Percentiles rank a stretch among this genome's conserved stretches.
phyloP scores from a whole-genome alignment of 768 basidiomycete species.

The Tremella mesenterica region DNA sequence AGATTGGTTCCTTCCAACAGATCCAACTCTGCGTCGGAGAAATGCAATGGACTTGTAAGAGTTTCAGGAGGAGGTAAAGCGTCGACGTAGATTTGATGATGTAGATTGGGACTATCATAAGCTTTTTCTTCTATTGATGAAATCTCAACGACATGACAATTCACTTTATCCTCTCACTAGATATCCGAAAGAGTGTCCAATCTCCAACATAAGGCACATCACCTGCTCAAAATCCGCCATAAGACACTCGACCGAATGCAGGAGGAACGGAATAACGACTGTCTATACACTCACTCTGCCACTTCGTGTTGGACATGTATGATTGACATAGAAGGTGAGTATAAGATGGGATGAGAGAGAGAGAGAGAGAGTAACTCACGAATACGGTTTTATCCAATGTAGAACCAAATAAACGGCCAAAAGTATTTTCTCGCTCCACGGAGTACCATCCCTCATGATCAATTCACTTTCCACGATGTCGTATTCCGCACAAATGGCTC shows the following conservation, averaged over 20 bases:
- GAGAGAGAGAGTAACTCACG: background rate
- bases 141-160: background rate
- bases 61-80: conserved; percentile 55
- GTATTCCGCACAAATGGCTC: conserved; percentile 13
- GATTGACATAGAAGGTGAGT: too few relatives aligned
- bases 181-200: too few relatives aligned
- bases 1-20: conserved; percentile 71
- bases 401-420: conserved; percentile 39
- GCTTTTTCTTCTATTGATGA: background rate
- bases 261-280: too few relatives aligned
- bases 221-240: background rate
- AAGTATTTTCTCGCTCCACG: conserved; percentile 35
- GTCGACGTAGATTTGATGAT: conserved; percentile 55
- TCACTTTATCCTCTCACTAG: background rate
- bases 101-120: conserved; percentile 12
- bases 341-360: background rate
- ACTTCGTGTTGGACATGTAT: too few relatives aligned
- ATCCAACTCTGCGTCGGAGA: conserved; percentile 56
- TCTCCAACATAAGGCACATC: background rate
- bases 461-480: conserved; percentile 6
- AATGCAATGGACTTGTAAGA: conserved; percentile 67
- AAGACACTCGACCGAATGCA: too few relatives aligned
- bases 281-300: too few relatives aligned
- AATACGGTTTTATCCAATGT: conserved; percentile 26
- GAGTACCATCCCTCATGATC: conserved; percentile 8